phyloP scores from a whole-genome alignment of 192 early-diverging fungal species.

The Funneliformis mosseae region DNA sequence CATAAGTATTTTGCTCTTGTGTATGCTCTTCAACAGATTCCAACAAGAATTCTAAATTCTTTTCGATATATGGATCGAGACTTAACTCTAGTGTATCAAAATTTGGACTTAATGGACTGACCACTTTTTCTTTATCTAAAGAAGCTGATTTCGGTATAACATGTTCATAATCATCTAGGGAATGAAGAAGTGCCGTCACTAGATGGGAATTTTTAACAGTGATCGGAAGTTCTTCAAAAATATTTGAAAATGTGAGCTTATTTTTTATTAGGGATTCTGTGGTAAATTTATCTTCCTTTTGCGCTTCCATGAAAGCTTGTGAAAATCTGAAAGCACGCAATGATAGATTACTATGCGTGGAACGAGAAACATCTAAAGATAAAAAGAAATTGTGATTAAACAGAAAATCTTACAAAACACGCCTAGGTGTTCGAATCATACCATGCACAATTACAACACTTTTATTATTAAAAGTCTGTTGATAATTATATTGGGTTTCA shows the following conservation, averaged over 20 bases:
- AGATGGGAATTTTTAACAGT: slow-evolving; percentile 83
- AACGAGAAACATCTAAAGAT: slow-evolving; percentile 73
- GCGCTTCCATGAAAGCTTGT: slow-evolving; percentile 81
- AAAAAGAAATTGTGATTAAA: background rate
- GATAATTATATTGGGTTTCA: slow-evolving; percentile 90
- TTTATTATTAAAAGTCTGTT: slow-evolving; percentile 77
- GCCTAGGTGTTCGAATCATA: slow-evolving; percentile 2
- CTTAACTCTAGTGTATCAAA: slow-evolving; percentile 79
- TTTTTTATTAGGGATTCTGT: slow-evolving; percentile 75
- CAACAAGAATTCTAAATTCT: slow-evolving; percentile 79
- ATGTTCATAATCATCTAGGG: slow-evolving; percentile 63
- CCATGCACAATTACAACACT: slow-evolving; percentile 91
- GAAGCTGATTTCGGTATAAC: slow-evolving; percentile 55
- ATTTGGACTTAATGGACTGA: slow-evolving; percentile 56
- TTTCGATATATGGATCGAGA: slow-evolving; percentile 84
- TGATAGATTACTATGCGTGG: slow-evolving; percentile 81
- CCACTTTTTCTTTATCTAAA: slow-evolving; percentile 46
- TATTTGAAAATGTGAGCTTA: slow-evolving; percentile 79
- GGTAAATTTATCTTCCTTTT: slow-evolving; percentile 82
- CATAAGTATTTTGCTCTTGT: slow-evolving; percentile 90
- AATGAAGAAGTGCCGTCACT: slow-evolving; percentile 74
- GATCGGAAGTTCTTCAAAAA: slow-evolving; percentile 92
- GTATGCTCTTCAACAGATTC: slow-evolving; percentile 88
- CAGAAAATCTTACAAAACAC: background rate
- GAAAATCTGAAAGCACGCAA: slow-evolving; percentile 89